Evolutionary conservation across 2,329 filamentous ascomycete species (phyloP), one percentile per base, ranked within the genome.

Genomic region (Cordyceps militaris): DNA sequence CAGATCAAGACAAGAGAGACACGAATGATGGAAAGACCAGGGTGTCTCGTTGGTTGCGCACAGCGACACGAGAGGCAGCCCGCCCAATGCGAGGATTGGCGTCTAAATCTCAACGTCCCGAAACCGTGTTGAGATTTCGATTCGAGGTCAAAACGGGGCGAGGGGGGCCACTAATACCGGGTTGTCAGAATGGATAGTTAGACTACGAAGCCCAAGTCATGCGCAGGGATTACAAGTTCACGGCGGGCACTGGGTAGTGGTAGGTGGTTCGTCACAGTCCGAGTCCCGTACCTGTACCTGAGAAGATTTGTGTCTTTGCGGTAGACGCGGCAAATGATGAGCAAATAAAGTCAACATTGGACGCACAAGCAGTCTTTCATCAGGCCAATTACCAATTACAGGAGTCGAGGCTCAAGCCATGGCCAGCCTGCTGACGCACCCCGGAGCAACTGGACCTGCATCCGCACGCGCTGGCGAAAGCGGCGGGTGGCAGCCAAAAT

Each of bases 191-290:
- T 53, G 11, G 26, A 10, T 44, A 42, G 21, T 19, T 19, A 53
- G 26, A n/a, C n/a, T n/a, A n/a, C 50, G 32, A 38, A 53, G 50
- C 50, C 50, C 50, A 53, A 26, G 38, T 44, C 50, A 44, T 53
- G 13, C 26, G 26, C 38, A 44, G 28, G 50, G 38, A 34, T 32
- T 10, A 6, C 30, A n/a, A n/a, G 14, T 42, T 42, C 7, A 9
- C 38, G n/a, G n/a, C 4, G 38, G 38, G n/a, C 34, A 40, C 10
- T n/a, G 26, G 14, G 21, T 50, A 48, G 30, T 48, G 46, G 26
- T 32, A 24, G 43, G 24, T 46, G 23, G n/a, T 21, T 42, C n/a
- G n/a, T n/a, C n/a, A n/a, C n/a, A n/a, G n/a, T n/a, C n/a, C n/a
- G n/a, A n/a, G n/a, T n/a, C n/a, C n/a, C n/a, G n/a, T n/a, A n/a